Base-by-base conservation (phyloP, 768 basidiomycete genomes). In the Tulasnella sp. region DNA sequence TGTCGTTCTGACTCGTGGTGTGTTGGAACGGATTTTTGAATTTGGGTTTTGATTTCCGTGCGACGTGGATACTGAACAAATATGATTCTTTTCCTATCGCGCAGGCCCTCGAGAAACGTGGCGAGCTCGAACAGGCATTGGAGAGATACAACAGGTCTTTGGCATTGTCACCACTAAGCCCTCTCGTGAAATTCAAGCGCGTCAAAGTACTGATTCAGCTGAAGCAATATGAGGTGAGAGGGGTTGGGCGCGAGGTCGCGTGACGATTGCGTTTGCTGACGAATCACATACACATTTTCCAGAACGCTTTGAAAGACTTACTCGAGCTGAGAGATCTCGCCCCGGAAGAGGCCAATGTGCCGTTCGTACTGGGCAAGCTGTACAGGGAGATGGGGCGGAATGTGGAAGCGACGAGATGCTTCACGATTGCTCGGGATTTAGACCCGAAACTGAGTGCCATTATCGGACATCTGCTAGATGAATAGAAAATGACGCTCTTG, bases 301-400 rank as follows among this genome's bases (percentile, higher is more conserved):
- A 98, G 96, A 88, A 88, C 64, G 97, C 97, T 28, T 90, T 96
- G 69, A 85, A 89, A 81, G 95, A 96, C 85, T 89, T 99, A 85
- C 92, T 96, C 86, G 88, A 89, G 81, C 90, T 99, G 77, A 90
- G 92, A 83, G 92, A 91, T 85, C 88, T 91, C 82, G 94, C 96
- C 48, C 97, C 97, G 9, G 95, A 96, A 84, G 98, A 99, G 88
- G 93, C 96, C 78, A 98, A 98, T 87, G 94, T 99, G 80, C 91
- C 97, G 81, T 98, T 98, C 90, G 93, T 98, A 86, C 91, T 99
- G 24, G 98, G 96, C 40, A 94, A 93, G 87, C 93, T 94, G 81
- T 98, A 98, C 84, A 91, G 95, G 73, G 88, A 94, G 83, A 86
- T 94, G 79, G 95, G 95, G 48, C 89, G 96, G 86, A 90, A 91